Percentiles rank a stretch among this genome's conserved stretches.
Evolutionary conservation across 2,329 filamentous ascomycete species (phyloP).

Genomic region (Rhinocladiella mackenziei): DNA sequence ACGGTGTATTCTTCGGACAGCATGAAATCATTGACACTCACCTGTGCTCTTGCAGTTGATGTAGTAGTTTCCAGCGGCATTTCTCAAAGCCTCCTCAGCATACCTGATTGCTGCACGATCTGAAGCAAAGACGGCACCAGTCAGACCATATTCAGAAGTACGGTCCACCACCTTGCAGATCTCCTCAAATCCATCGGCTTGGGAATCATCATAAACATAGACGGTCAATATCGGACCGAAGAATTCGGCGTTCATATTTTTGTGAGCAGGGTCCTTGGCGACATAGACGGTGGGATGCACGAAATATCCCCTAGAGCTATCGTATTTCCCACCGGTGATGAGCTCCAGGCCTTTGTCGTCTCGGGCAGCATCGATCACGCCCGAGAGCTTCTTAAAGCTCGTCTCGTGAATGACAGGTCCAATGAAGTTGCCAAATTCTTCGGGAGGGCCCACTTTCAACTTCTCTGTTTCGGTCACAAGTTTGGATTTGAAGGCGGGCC

Average conservation of each 20-base stretch:
- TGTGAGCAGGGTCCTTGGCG: constrained; percentile 64
- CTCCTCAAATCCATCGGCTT: constrained; percentile 48
- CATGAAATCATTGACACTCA: constrained; percentile 24
- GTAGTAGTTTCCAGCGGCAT: constrained; percentile 79
- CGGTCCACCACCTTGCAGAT: constrained; percentile 63
- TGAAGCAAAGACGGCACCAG: constrained; percentile 69
- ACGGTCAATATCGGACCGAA: constrained; percentile 69
- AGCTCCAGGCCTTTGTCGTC: constrained; percentile 64
- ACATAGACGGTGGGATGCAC: constrained; percentile 72
- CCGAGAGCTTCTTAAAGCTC: constrained; percentile 70
- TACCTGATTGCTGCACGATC: constrained; percentile 63
- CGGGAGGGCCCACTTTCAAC: constrained; percentile 64
- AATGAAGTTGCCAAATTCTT: constrained; percentile 67
- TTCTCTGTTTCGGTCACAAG: constrained; percentile 61
- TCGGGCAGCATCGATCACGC: constrained; percentile 69
- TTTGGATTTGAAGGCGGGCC: constrained; percentile 63
- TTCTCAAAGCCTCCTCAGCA: constrained; percentile 67
- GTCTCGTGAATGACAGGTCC: constrained; percentile 74
- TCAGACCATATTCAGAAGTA: constrained; percentile 73
- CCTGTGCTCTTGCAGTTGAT: constrained; percentile 73
- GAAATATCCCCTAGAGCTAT: constrained; percentile 69
- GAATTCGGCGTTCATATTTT: constrained; percentile 66
- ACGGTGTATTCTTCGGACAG: not conserved
- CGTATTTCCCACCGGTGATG: constrained; percentile 67
- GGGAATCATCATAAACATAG: constrained; percentile 68